Base-by-base conservation (phyloP, 768 basidiomycete genomes). In the Panellus pusillus region DNA sequence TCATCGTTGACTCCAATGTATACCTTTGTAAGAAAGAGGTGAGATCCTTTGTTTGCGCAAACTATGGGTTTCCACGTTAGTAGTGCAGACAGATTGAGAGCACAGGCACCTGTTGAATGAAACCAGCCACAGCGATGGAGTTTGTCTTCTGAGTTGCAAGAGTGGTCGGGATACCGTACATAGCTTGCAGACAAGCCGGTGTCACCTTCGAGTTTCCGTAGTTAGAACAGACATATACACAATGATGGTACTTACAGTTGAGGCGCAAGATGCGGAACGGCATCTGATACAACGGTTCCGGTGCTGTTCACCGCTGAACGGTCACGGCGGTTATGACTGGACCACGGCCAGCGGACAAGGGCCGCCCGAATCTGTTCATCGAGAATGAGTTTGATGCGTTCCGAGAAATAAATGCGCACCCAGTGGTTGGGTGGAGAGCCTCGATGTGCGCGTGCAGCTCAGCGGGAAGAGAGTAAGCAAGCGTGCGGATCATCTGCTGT, bases 401-500 rank as follows among this genome's bases (percentile, higher is more conserved):
- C 20, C 35, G 13, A 18, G 37, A 39, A 12, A 40, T 1, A 5
- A 36, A 15, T 19, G 44, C 11, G 43, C 35, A 60, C 58, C 46
- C 58, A 7, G 78, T 81, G 3, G 81, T 79, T 0, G 81, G 80
- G 36, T 80, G 78, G 20, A 82, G 62, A 24, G 80, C 64, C 29
- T 80, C 78, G 45, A 81, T 60, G 58, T 81, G 78, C 15, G 66
- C 65, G 47, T 76, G 67, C 41, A 82, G 51, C 44, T 66, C 51
- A 18, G 71, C 76, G 0, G 80, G 80, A n/a, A 81, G 67, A 54
- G 75, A 78, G 67, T 78, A 79, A 24, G 66, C 62, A 0, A 73
- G 74, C 8, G 81, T 79, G 51, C 81, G 77, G 42, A 79, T 58
- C 19, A 78, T 60, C 13, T 68, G 61, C 19, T 71, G 70, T 1